Percentiles rank a stretch among this genome's conserved stretches.
These are phyloP conservation scores for Penicillium malachiteum DNA, from an alignment of 495 filamentous ascomycete genomes.

Conservation along the genomic window DNA sequence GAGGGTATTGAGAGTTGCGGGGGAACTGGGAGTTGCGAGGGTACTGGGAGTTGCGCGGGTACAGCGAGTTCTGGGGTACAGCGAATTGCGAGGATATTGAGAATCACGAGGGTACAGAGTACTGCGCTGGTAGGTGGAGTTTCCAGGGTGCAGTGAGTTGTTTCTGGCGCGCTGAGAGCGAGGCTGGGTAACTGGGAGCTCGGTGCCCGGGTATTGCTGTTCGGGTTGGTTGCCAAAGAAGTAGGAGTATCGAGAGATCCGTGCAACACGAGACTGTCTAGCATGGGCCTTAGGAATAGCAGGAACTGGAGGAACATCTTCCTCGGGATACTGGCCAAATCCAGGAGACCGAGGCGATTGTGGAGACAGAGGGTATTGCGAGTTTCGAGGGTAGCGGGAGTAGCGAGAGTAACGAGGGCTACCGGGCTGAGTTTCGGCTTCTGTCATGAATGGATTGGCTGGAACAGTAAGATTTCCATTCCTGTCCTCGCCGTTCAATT, in stretches of 20 bases:
- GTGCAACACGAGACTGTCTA: not conserved
- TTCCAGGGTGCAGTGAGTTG: not conserved
- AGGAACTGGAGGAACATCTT: no score
- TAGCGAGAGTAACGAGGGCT: not conserved
- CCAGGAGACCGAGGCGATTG: no score
- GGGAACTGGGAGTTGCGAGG: not conserved
- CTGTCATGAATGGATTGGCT: not conserved
- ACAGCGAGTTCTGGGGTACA: not conserved
- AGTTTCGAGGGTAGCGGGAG: not conserved
- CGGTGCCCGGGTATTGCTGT: not conserved
- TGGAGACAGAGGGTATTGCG: not conserved
- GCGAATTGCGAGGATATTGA: not conserved
- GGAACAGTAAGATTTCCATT: not conserved
- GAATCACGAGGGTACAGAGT: not conserved
- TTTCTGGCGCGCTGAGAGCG: not conserved
- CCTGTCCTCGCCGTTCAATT: not conserved
- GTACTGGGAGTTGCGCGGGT: not conserved
- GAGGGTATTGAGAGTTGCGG: not conserved
- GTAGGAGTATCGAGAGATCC: not conserved
- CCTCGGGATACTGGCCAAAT: no score
- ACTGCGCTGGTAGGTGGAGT: not conserved
- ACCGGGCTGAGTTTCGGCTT: not conserved
- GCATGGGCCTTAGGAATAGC: not conserved
- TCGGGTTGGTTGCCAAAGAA: not conserved
- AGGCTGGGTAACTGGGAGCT: not conserved